These are phyloP conservation scores for Stemphylium beticola DNA, from an alignment of 2,329 filamentous ascomycete species.

Conservation along the genomic window DNA sequence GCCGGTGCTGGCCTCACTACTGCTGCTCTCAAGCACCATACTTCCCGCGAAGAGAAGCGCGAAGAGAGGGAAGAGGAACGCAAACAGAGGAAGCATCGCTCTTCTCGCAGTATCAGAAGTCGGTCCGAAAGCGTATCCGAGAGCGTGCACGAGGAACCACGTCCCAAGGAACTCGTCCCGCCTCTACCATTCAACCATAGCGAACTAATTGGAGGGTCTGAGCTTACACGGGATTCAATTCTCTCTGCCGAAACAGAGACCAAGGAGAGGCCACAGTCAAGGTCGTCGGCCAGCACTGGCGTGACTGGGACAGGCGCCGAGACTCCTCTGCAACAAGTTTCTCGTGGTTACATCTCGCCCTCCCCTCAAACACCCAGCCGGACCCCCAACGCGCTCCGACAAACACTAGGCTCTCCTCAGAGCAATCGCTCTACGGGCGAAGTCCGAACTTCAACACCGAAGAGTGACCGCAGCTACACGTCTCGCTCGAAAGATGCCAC, in stretches of 20 bases:
- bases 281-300: slow-evolving; percentile 62
- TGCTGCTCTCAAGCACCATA: slow-evolving; percentile 68
- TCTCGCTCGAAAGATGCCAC: slow-evolving; percentile 34
- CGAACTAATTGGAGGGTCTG: slow-evolving; percentile 77
- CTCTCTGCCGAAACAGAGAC: slow-evolving; percentile 77
- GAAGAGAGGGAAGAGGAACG: slow-evolving; percentile 55
- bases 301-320: slow-evolving; percentile 50
- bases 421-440: slow-evolving; percentile 61
- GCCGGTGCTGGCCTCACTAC: slow-evolving; percentile 65
- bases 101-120: slow-evolving; percentile 59
- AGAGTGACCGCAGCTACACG: slow-evolving; percentile 55
- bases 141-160: slow-evolving; percentile 57
- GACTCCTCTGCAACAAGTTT: slow-evolving; percentile 67
- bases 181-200: slow-evolving; percentile 85
- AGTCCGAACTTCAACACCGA: slow-evolving; percentile 53
- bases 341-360: slow-evolving; percentile 66
- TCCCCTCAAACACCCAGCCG: slow-evolving; percentile 68
- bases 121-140: slow-evolving; percentile 60
- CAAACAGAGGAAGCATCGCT: slow-evolving; percentile 54
- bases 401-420: slow-evolving; percentile 71
- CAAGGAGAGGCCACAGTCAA: slow-evolving; percentile 59
- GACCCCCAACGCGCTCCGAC: slow-evolving; percentile 62
- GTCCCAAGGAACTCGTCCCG: slow-evolving; percentile 64
- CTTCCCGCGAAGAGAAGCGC: slow-evolving; percentile 63
- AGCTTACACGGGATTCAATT: slow-evolving; percentile 86